A percentile compares a stretch with the other conserved stretches of the same genome.
Conservation (phyloP, 192 early-diverging fungal genomes). For the Haplosporangium gracile region DNA sequence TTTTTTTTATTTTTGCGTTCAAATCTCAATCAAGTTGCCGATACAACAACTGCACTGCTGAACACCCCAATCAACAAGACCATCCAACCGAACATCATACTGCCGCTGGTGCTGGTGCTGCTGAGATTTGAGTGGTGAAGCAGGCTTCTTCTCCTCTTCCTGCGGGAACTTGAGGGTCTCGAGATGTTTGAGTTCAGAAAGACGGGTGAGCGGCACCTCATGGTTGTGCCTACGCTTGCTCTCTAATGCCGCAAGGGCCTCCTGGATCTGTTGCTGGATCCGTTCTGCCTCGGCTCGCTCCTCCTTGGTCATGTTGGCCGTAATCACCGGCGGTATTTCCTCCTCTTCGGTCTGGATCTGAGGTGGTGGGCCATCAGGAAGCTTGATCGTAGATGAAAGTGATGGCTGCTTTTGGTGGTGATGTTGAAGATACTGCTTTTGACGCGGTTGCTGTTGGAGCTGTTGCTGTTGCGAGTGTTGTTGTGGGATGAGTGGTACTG, state of each 20-base stretch:
- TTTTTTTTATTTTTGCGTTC: background rate
- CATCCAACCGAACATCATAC: background rate
- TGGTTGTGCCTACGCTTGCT: slow-evolving; percentile 10
- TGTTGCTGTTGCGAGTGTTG: slow-evolving; percentile 2
- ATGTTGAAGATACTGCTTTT: background rate
- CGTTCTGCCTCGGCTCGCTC: slow-evolving; percentile 7
- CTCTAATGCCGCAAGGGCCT: slow-evolving; percentile 28
- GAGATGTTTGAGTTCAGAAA: slow-evolving; percentile 14
- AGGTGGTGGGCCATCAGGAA: background rate
- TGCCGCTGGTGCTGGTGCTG: background rate
- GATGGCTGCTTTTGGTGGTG: background rate
- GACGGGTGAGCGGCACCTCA: background rate
- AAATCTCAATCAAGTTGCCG: slow-evolving; percentile 37
- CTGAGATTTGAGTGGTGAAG: background rate
- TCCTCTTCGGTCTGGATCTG: background rate
- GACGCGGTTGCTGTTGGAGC: background rate
- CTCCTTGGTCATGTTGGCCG: background rate
- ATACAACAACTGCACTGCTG: slow-evolving; percentile 52
- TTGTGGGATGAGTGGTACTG: background rate
- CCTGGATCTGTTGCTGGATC: slow-evolving; percentile 7
- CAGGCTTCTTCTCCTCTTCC: background rate
- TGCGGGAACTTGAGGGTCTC: slow-evolving; percentile 6
- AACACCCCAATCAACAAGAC: slow-evolving; percentile 22
- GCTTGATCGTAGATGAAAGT: background rate
- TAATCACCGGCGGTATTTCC: background rate